Percentiles rank a stretch among this genome's conserved stretches.
These are phyloP conservation scores for Coniosporium apollinis DNA, from an alignment of 495 filamentous ascomycete genomes.

Conservation along the genomic window DNA sequence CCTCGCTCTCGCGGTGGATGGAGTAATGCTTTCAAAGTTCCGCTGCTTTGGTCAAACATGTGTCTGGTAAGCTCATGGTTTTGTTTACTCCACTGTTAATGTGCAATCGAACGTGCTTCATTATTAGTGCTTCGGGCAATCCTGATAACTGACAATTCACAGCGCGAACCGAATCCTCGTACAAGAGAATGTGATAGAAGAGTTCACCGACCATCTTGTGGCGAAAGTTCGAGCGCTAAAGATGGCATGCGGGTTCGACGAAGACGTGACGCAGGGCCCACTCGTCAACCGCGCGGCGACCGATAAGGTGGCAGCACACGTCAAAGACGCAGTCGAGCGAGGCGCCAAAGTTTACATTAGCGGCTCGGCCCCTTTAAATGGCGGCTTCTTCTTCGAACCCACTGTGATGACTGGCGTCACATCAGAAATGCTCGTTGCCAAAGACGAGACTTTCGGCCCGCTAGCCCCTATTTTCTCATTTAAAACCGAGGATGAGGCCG, in stretches of 20 bases:
- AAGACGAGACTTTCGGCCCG: conserved; percentile 80
- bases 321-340: conserved; percentile 57
- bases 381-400: conserved; percentile 65
- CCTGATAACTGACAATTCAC: no score
- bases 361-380: conserved; percentile 47
- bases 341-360: conserved; percentile 57
- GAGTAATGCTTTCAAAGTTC: conserved; percentile 68
- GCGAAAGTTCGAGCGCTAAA: conserved; percentile 62
- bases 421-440: conserved; percentile 56
- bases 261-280: conserved; percentile 61
- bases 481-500: conserved; percentile 66
- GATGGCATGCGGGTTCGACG: conserved; percentile 58
- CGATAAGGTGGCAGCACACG: conserved; percentile 60
- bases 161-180: conserved; percentile 76
- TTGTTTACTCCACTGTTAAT: no score
- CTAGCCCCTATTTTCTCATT: conserved; percentile 74
- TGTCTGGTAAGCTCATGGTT: no score
- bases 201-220: conserved; percentile 51
- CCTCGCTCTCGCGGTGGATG: conserved; percentile 56
- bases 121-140: no score
- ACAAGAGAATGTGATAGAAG: conserved; percentile 61
- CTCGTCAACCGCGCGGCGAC: conserved; percentile 64
- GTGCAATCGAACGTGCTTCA: no score
- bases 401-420: conserved; percentile 73
- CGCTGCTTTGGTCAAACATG: conserved; percentile 79